Percentiles rank a stretch among this genome's conserved stretches.
These are phyloP conservation scores for Bretziella fagacearum DNA, from an alignment of 2,329 filamentous ascomycete genomes.

Conservation along the genomic window DNA sequence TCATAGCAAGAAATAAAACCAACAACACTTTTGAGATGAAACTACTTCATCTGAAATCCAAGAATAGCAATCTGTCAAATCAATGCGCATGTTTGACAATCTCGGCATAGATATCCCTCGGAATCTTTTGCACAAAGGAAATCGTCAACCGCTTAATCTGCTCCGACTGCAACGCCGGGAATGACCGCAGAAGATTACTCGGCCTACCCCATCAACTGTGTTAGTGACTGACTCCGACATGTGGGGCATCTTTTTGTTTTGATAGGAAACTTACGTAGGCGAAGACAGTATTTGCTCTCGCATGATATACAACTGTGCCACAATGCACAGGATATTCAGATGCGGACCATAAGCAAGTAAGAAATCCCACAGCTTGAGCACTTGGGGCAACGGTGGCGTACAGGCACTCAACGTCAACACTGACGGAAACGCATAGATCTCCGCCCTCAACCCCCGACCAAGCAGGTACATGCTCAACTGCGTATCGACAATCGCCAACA, in stretches of 20 bases:
- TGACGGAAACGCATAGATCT: slow-evolving; percentile 91
- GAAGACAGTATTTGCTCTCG: slow-evolving; percentile 69
- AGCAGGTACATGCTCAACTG: slow-evolving; percentile 73
- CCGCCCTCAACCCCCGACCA: slow-evolving; percentile 72
- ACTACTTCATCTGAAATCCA: not conserved
- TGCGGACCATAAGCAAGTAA: slow-evolving; percentile 91
- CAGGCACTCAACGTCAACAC: slow-evolving; percentile 91
- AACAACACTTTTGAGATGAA: not conserved
- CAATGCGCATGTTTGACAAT: slow-evolving; percentile 74
- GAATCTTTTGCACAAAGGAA: slow-evolving; percentile 75
- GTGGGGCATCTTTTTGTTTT: slow-evolving; percentile 5
- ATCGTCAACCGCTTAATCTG: slow-evolving; percentile 74
- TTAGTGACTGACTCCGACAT: slow-evolving; percentile 6
- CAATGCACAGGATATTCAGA: slow-evolving; percentile 89
- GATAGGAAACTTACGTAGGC: slow-evolving; percentile 44
- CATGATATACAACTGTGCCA: slow-evolving; percentile 82
- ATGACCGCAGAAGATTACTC: slow-evolving; percentile 77
- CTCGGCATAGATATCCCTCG: slow-evolving; percentile 76
- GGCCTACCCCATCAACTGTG: slow-evolving; percentile 45
- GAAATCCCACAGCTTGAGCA: slow-evolving; percentile 90
- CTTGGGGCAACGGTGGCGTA: slow-evolving; percentile 85
- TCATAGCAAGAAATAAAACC: not conserved
- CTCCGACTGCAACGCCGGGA: slow-evolving; percentile 68
- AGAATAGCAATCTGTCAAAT: too few species aligned
- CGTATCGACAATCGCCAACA: slow-evolving; percentile 77